phyloP scores from a whole-genome alignment of 1,284 basidiomycete genomes.

The Phaffia rhodozyma region DNA sequence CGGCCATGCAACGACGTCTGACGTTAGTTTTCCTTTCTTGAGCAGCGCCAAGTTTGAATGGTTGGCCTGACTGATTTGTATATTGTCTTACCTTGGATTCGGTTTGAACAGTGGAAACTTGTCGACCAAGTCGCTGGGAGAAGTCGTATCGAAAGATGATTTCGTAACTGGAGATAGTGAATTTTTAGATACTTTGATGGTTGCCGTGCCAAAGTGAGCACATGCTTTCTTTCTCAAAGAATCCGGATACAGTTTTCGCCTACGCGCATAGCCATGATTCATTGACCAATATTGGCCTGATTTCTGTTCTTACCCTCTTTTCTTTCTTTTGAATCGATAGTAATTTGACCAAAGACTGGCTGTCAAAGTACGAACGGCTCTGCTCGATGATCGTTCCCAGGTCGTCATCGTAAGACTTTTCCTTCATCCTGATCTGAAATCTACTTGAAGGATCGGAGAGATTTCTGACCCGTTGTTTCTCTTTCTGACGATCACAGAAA shows the following conservation, averaged over 20 bases:
- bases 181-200: conserved; percentile 82
- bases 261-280: not conserved
- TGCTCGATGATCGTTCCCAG: conserved; percentile 90
- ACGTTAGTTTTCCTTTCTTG: conserved; percentile 47
- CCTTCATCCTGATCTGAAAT: conserved; percentile 10
- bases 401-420: conserved; percentile 57
- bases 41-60: conserved; percentile 3
- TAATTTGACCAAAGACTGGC: conserved; percentile 78
- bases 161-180: conserved; percentile 65
- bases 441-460: not conserved
- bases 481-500: conserved; percentile 30
- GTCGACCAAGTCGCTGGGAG: conserved; percentile 72
- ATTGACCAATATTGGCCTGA: conserved; percentile 1
- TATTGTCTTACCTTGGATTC: conserved; percentile 18
- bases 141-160: conserved; percentile 72
- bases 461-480: not conserved
- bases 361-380: conserved; percentile 74
- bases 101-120: conserved; percentile 68
- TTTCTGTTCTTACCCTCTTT: conserved; percentile 14
- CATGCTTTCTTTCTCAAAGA: not conserved
- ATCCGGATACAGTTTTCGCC: not conserved
- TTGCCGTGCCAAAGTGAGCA: conserved; percentile 83
- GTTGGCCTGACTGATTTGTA: not conserved
- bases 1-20: conserved; percentile 90
- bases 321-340: conserved; percentile 37